A percentile compares a stretch with the other conserved stretches of the same genome.
Evolutionary conservation across 2,329 filamentous ascomycete species (phyloP).

Genomic region (Colletotrichum truncatum): DNA sequence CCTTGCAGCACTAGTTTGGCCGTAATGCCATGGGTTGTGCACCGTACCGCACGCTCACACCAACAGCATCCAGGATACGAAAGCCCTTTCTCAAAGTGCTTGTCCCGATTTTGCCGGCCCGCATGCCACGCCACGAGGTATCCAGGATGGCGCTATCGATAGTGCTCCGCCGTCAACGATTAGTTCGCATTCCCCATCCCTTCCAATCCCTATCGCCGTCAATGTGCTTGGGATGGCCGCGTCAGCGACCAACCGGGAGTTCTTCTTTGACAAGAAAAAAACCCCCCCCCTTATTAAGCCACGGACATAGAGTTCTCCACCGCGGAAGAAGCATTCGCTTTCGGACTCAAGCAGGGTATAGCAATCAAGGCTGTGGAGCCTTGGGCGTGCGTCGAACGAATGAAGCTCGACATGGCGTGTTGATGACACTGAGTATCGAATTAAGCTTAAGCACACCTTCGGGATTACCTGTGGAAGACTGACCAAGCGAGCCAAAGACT

Average conservation of each 20-base stretch:
- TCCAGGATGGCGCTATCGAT: slow-evolving; percentile 27
- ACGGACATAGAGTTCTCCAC: slow-evolving; percentile 1
- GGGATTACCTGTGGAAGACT: slow-evolving; percentile 15
- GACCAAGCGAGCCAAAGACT: slow-evolving; percentile 1
- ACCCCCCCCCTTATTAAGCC: slow-evolving; percentile 4
- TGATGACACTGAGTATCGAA: slow-evolving; percentile 29
- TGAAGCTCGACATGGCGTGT: slow-evolving; percentile 19
- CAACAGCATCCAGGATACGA: slow-evolving; percentile 2
- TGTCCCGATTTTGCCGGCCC: slow-evolving; percentile 21
- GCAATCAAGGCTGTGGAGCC: not conserved
- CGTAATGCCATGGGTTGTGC: not conserved
- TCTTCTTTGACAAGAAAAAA: not conserved
- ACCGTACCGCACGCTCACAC: not conserved
- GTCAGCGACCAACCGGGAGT: slow-evolving; percentile 16
- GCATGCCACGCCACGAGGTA: slow-evolving; percentile 24
- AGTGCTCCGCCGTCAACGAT: slow-evolving; percentile 14
- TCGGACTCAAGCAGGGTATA: slow-evolving; percentile 14
- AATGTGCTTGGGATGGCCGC: slow-evolving; percentile 15
- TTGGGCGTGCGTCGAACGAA: slow-evolving; percentile 16
- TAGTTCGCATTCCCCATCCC: slow-evolving; percentile 11
- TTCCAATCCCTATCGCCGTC: slow-evolving; percentile 2
- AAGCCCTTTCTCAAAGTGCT: not conserved
- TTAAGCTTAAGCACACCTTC: slow-evolving; percentile 31
- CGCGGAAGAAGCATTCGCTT: slow-evolving; percentile 20
- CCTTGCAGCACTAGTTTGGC: not conserved